Conservation (phyloP, 1,284 basidiomycete genomes). For the Somion occarium region DNA sequence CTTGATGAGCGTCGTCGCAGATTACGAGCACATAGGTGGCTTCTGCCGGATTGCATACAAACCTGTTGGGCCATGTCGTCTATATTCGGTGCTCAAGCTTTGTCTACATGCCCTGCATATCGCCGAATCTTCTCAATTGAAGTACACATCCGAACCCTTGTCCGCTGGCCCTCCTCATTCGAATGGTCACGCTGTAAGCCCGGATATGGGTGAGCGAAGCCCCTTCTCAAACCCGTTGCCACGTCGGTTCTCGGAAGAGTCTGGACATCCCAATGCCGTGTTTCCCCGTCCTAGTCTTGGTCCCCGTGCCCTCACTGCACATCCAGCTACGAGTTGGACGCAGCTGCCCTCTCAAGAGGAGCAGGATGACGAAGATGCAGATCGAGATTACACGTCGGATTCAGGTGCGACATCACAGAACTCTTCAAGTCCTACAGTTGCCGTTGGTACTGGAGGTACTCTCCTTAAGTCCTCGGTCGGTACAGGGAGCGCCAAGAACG, state of each 20-base stretch:
- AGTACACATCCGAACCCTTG: conserved; percentile 1
- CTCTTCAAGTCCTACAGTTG: conserved; percentile 41
- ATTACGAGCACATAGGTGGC: conserved; percentile 80
- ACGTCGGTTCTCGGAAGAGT: conserved; percentile 54
- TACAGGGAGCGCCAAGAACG: conserved; percentile 32
- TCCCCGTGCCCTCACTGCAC: conserved; percentile 44
- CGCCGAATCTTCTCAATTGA: conserved; percentile 20
- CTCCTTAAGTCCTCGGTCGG: conserved; percentile 58
- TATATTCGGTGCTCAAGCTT: conserved; percentile 68
- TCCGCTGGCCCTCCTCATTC: neutral
- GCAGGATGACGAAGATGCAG: conserved; percentile 17
- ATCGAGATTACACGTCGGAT: conserved; percentile 10
- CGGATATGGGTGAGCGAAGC: conserved; percentile 11
- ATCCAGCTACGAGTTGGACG: conserved; percentile 40
- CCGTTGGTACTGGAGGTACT: conserved; percentile 54
- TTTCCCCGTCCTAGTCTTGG: conserved; percentile 37
- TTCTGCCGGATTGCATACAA: conserved; percentile 87
- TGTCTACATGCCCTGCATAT: conserved; percentile 64
- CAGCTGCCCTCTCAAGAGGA: conserved; percentile 30
- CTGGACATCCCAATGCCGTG: conserved; percentile 10
- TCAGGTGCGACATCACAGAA: conserved; percentile 25
- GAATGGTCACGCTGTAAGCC: neutral
- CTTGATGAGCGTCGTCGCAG: conserved; percentile 57
- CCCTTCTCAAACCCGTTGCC: conserved; percentile 18
- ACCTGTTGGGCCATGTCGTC: conserved; percentile 79